Evolutionary conservation across 2,329 filamentous ascomycete genomes (phyloP), one percentile per base, ranked within the genome.

Genomic region (Aureobasidium sp.): DNA sequence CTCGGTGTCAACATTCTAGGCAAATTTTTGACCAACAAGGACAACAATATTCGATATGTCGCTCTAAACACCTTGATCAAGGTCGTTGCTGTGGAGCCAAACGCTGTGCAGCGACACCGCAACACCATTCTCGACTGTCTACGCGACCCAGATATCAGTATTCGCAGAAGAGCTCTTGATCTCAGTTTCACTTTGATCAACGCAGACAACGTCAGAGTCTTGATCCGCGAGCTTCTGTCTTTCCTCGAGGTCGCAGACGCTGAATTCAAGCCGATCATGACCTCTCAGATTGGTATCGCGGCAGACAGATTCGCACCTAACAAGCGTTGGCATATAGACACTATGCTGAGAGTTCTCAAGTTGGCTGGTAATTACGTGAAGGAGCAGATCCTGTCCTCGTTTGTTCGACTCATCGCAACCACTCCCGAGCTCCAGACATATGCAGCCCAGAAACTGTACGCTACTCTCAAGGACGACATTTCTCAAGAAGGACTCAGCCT

Each of bases 21-120:
- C 73, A 99, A 97, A 74, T 99, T 99, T 77, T 78, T 99, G 65
- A 88, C 92, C n/a, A 99, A 99, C 79, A 87, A 93, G 69, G 94
- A 99, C 77, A 99, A 99, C 81, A 99, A 99, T 73, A 99, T 99
- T 70, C 88, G 94, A 75, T 99, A 99, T 72, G 94, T 99, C 57
- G 94, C 94, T 20, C 81, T 99, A 57, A 99, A 99, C 76, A 99
- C 94, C 0, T 80, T 99, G 55, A 95, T 97, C 78, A 97, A 97
- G 76, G 94, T 99, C 20, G 94, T 99, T 51, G 94, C 94, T 4
- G 92, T 99, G 53, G 94, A 99, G 74, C 94, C 94, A 15, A 97
- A 97, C 73, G 94, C 94, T 3, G 94, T 99, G 1, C 94, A 99
- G 75, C 84, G 94, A 72, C 94, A 99, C 75, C 86, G 95, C 61